A percentile compares a stretch with the other conserved stretches of the same genome.
phyloP scores from a whole-genome alignment of 1,139 yeast species.

The Candida pseudocylindracea region DNA sequence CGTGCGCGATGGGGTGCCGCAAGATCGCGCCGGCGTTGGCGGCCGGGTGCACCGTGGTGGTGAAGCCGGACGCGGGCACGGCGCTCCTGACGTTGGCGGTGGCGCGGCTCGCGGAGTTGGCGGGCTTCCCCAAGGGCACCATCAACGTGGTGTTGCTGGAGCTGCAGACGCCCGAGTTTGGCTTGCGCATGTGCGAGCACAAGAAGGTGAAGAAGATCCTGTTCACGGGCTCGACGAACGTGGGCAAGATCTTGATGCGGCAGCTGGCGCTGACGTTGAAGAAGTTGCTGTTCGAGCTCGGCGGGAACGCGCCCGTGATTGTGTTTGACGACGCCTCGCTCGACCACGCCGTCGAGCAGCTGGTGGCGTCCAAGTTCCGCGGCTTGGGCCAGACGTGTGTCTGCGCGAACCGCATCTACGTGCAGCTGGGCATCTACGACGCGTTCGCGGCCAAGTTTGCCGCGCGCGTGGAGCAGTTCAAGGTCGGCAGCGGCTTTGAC shows the following conservation, averaged over 20 bases:
- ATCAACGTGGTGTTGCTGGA: slow-evolving; percentile 24
- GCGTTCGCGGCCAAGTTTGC: slow-evolving; percentile 3
- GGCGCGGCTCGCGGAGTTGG: slow-evolving; percentile 19
- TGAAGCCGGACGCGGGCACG: slow-evolving; percentile 23
- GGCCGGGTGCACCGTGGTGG: slow-evolving; percentile 23
- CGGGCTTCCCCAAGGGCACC: slow-evolving; percentile 21
- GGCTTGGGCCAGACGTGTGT: slow-evolving; percentile 5
- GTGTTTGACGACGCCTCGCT: slow-evolving; percentile 4
- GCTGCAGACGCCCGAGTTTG: slow-evolving; percentile 43
- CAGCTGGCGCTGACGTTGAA: slow-evolving; percentile 22
- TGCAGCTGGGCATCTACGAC: slow-evolving; percentile 4
- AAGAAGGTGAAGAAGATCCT: slow-evolving; percentile 19
- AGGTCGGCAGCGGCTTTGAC: slow-evolving; percentile 57
- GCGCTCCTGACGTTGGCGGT: slow-evolving; percentile 21
- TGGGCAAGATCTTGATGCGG: slow-evolving; percentile 26
- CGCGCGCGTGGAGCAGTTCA: slow-evolving; percentile 17
- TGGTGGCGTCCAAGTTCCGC: slow-evolving; percentile 4
- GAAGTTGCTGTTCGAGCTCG: slow-evolving; percentile 16
- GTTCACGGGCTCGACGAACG: slow-evolving; percentile 37
- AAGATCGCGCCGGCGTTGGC: slow-evolving; percentile 26
- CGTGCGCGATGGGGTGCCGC: slow-evolving; percentile 24
- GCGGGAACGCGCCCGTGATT: slow-evolving; percentile 5
- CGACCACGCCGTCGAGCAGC: slow-evolving; percentile 4
- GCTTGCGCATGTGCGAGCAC: slow-evolving; percentile 16
- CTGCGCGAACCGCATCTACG: slow-evolving; percentile 4